Percentiles rank a stretch among this genome's conserved stretches.
Evolutionary conservation across 495 filamentous ascomycete species (phyloP).

Genomic region (Tricharina praecox): DNA sequence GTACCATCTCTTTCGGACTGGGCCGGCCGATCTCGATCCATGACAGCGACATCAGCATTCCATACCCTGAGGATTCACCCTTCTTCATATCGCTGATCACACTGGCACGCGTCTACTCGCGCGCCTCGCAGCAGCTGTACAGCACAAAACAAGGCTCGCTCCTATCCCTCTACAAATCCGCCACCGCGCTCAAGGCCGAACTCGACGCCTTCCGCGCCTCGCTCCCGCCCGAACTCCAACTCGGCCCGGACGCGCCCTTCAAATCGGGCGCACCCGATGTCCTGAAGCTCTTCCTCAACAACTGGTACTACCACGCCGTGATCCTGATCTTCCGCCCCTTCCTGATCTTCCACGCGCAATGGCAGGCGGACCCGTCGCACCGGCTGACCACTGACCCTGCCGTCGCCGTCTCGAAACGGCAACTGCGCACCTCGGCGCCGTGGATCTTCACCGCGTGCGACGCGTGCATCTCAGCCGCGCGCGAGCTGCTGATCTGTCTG

Average conservation of each 20-base stretch:
- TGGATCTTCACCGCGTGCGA: slow-evolving; percentile 3
- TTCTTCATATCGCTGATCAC: slow-evolving; percentile 1
- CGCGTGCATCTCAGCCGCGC: neutral
- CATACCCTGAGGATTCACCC: neutral
- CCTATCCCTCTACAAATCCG: neutral
- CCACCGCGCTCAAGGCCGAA: neutral
- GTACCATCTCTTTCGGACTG: slow-evolving; percentile 1
- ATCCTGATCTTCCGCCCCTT: slow-evolving; percentile 6
- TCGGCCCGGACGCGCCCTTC: neutral
- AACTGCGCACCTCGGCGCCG: neutral
- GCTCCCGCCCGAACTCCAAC: neutral
- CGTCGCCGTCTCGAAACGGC: neutral
- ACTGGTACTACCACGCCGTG: slow-evolving; percentile 4
- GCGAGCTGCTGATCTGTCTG: neutral
- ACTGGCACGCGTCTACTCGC: slow-evolving; percentile 1
- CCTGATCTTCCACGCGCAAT: slow-evolving; percentile 5
- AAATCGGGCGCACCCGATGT: neutral
- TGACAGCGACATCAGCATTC: slow-evolving; percentile 5
- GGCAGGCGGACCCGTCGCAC: slow-evolving; percentile 3
- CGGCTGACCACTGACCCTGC: neutral
- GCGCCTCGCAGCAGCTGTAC: neutral
- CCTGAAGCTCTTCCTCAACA: slow-evolving; percentile 4
- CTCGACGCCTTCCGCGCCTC: neutral
- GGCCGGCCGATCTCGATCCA: slow-evolving; percentile 1
- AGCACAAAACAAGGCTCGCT: slow-evolving; percentile 2